Evolutionary conservation across 2,329 filamentous ascomycete genomes (phyloP), one percentile per base, ranked within the genome.

Genomic region (Aspergillus sp.): DNA sequence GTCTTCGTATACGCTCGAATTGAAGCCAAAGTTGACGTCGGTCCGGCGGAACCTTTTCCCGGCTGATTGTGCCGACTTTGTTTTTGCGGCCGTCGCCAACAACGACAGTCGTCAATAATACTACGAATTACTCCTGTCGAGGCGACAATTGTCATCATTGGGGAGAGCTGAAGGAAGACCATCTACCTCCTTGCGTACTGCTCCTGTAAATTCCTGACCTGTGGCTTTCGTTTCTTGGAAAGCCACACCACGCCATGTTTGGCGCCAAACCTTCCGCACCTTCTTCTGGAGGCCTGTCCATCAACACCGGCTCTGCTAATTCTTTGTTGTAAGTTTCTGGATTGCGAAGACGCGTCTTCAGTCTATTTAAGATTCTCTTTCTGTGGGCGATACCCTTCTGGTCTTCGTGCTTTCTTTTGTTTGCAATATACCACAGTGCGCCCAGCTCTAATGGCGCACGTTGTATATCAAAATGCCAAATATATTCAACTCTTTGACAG

Each of bases 271-370:
- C 65, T 30, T 57, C 66, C 29, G 57, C 59, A 12, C 56, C 57
- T 47, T 53, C 62, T 27, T 43, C 64, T 26, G 60, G 61, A 34
- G 65, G 65, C 41, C 65, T 80, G 58, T 75, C 71, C 49, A 72
- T 80, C 57, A 80, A 79, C 57, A 80, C 77, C 19, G 71, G 70
- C 51, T 64, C 67, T 27, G 63, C 64, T 43, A 72, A 73, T 59
- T 69, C 70, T 44, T 63, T 73, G 41, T 75, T 75, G 73, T 75
- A 63, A 63, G 72, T 42, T 19, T 19, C 19, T 19, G 19, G 19
- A 42, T 42, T n/a, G 26, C 26, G 8, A 27, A 39, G 36, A 39
- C 36, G 5, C 26, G 5, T 39, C 10, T 42, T n/a, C 29, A 42
- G 30, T 30, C 19, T 19, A 2, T 19, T 19, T 19, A 1, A 19